A percentile compares a stretch with the other conserved stretches of the same genome.
Evolutionary conservation across 140 eudicot species (phyloP).

Genomic region (Flaveria floridana): DNA sequence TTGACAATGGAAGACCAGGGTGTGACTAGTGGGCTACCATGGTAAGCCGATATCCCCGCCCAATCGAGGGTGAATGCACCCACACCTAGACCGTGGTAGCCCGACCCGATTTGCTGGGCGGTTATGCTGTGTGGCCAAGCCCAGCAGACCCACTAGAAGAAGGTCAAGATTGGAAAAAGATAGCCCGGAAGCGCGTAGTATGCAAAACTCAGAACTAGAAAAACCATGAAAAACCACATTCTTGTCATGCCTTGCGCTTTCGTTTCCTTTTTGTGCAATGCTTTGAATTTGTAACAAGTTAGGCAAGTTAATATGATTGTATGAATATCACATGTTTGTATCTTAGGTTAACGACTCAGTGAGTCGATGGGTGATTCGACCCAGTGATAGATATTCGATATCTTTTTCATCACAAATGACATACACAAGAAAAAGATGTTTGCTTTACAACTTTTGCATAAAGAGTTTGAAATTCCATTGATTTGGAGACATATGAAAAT

Average conservation of each 20-base stretch:
- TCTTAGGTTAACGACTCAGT: not conserved
- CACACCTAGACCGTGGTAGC: slow-evolving; percentile 80
- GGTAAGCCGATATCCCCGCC: slow-evolving; percentile 97
- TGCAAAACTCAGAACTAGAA: slow-evolving; percentile 66
- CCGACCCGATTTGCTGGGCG: slow-evolving; percentile 94
- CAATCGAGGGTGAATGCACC: slow-evolving; percentile 96
- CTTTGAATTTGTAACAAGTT: slow-evolving; percentile 44
- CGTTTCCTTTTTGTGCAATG: slow-evolving; percentile 78
- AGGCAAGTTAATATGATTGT: not conserved
- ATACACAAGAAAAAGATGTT: not conserved
- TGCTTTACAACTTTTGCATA: not conserved
- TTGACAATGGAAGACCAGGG: slow-evolving; percentile 86
- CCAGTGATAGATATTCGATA: slow-evolving; percentile 16
- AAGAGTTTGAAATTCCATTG: slow-evolving; percentile 19
- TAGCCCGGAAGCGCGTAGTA: slow-evolving; percentile 67
- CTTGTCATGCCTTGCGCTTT: slow-evolving; percentile 67
- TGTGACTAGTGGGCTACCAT: slow-evolving; percentile 88
- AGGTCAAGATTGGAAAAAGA: too few relatives aligned
- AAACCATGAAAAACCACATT: slow-evolving; percentile 78
- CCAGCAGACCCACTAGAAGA: too few relatives aligned
- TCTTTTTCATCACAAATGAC: slow-evolving; percentile 21
- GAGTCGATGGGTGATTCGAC: not conserved
- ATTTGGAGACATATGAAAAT: not conserved
- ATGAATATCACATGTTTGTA: not conserved
- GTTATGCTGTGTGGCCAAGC: slow-evolving; percentile 82